These are phyloP conservation scores for Starmerella floris DNA, from an alignment of 805 yeast species.

Conservation along the genomic window DNA sequence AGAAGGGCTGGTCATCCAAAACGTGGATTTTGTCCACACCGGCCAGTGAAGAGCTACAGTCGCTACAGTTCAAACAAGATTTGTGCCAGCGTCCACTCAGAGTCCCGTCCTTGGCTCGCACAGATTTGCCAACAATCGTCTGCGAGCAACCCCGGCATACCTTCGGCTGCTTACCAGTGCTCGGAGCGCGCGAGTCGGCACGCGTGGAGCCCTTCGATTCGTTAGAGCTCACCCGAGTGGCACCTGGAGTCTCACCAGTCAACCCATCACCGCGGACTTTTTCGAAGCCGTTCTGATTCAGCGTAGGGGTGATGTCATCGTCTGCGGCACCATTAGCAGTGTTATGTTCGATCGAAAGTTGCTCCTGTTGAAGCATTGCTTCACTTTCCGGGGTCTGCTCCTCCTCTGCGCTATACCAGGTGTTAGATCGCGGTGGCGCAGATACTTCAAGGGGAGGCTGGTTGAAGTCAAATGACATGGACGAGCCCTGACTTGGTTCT, in stretches of 20 bases:
- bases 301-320: conserved; percentile 1
- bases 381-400: not conserved
- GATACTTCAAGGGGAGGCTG: conserved; percentile 3
- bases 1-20: conserved; percentile 64
- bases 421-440: conserved; percentile 1
- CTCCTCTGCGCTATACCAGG: conserved; percentile 1
- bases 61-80: conserved; percentile 61
- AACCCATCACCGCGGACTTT: too few species aligned
- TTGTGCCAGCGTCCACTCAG: conserved; percentile 82
- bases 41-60: conserved; percentile 35
- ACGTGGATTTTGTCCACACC: conserved; percentile 41
- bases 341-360: not conserved
- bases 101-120: conserved; percentile 65
- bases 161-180: not conserved
- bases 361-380: not conserved
- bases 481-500: conserved; percentile 4
- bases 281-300: not conserved
- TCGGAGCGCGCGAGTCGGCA: not conserved
- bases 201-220: not conserved
- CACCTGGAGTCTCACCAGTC: not conserved
- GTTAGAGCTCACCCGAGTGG: not conserved
- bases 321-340: not conserved
- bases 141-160: conserved; percentile 58
- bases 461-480: conserved; percentile 11
- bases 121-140: conserved; percentile 48